Percentiles rank a stretch among this genome's conserved stretches.
phyloP scores from a whole-genome alignment of 352 stramenopile genomes.

The Phytophthora niederhauseri region DNA sequence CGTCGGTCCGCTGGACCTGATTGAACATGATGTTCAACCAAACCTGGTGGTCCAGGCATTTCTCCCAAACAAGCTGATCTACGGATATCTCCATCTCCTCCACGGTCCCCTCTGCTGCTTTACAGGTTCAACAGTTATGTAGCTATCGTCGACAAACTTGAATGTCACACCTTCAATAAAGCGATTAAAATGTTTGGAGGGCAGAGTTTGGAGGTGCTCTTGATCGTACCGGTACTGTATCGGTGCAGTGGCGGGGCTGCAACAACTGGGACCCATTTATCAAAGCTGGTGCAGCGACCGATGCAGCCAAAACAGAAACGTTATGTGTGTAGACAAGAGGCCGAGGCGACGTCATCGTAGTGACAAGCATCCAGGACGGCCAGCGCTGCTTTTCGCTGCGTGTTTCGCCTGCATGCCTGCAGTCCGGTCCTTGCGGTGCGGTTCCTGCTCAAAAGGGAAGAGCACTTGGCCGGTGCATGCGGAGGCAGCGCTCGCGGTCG shows the following conservation, averaged over 20 bases:
- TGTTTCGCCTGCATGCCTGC: neutral
- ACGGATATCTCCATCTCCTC: neutral
- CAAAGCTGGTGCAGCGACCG: neutral
- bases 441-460: neutral
- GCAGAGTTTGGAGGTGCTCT: neutral
- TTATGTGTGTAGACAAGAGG: neutral
- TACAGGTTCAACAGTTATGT: too few species aligned
- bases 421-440: neutral
- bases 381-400: neutral
- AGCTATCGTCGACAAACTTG: neutral
- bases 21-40: constrained; percentile 31
- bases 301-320: neutral
- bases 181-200: neutral
- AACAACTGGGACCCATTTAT: neutral
- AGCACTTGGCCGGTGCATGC: neutral
- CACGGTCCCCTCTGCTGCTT: neutral
- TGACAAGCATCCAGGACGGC: neutral
- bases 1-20: constrained; percentile 3
- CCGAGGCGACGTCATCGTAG: constrained; percentile 1
- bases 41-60: constrained; percentile 6
- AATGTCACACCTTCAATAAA: neutral
- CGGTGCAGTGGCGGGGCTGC: neutral
- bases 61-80: constrained; percentile 11
- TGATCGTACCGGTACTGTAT: neutral
- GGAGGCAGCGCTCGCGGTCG: neutral